Conservation (phyloP, 768 basidiomycete genomes). For the Pholiota microspora region DNA sequence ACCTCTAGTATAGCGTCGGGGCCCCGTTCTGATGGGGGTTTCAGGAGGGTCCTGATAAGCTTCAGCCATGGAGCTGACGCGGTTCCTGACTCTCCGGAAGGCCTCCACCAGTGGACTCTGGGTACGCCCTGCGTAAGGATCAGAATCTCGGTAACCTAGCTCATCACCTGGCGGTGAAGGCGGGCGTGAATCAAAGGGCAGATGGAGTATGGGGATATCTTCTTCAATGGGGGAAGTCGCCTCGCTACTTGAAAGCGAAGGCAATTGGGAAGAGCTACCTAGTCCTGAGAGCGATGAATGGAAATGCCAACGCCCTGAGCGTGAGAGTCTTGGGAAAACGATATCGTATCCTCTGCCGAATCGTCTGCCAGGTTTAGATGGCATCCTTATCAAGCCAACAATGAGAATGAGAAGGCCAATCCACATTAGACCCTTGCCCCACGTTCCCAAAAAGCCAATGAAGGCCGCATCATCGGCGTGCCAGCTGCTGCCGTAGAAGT, state of each 20-base stretch:
- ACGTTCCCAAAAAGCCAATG: conserved; percentile 85
- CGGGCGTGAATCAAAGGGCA: conserved; percentile 59
- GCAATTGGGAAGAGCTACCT: conserved; percentile 43
- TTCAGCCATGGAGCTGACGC: conserved; percentile 47
- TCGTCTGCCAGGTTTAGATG: conserved; percentile 58
- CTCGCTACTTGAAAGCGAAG: conserved; percentile 37
- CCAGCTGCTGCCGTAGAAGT: conserved; percentile 98
- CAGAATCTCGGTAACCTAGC: conserved; percentile 33
- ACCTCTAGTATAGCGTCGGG: conserved; percentile 49
- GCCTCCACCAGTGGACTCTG: conserved; percentile 51
- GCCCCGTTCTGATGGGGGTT: conserved; percentile 41
- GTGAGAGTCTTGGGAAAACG: conserved; percentile 70
- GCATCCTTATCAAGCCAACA: conserved; percentile 61
- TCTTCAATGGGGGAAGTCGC: conserved; percentile 44
- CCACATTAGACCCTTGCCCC: conserved; percentile 91
- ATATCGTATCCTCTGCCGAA: conserved; percentile 70
- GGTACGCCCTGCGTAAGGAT: conserved; percentile 39
- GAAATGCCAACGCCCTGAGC: conserved; percentile 72
- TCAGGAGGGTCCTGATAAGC: conserved; percentile 39
- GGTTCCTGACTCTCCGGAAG: conserved; percentile 55
- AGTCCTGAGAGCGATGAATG: conserved; percentile 50
- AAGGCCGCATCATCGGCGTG: conserved; percentile 98
- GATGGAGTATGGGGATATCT: conserved; percentile 56
- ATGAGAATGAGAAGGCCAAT: conserved; percentile 72
- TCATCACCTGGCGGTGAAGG: conserved; percentile 56